phyloP scores from a whole-genome alignment of 1,139 yeast genomes.

The Taiozyma sp. region DNA sequence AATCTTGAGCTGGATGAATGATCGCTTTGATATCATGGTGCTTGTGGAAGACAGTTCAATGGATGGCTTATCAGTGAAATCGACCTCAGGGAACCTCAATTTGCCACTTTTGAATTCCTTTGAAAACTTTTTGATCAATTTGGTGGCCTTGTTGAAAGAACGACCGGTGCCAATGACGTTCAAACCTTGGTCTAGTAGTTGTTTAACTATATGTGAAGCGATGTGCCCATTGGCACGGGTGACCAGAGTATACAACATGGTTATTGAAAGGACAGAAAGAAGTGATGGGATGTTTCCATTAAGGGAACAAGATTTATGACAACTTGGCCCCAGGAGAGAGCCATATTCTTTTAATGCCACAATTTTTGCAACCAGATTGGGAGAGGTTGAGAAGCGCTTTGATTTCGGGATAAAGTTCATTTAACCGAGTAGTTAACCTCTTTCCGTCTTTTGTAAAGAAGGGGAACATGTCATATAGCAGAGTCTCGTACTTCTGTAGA shows the following conservation, averaged over 20 bases:
- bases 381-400: background rate
- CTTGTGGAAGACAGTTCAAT: conserved; percentile 31
- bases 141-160: conserved; percentile 34
- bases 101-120: conserved; percentile 23
- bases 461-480: too few relatives aligned
- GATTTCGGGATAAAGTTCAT: background rate
- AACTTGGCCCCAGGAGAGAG: background rate
- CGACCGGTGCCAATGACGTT: conserved; percentile 54
- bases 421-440: background rate
- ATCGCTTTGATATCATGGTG: conserved; percentile 30
- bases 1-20: conserved; percentile 39
- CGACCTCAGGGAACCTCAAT: conserved; percentile 33
- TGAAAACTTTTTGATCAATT: conserved; percentile 32
- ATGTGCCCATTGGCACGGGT: conserved; percentile 52
- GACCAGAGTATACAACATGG: conserved; percentile 29
- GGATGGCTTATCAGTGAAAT: conserved; percentile 30
- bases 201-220: conserved; percentile 38
- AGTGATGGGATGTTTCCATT: background rate
- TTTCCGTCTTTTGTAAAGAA: too few relatives aligned
- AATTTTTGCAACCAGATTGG: background rate
- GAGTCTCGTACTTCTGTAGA: too few relatives aligned
- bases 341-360: background rate
- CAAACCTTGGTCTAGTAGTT: conserved; percentile 31
- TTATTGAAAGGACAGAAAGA: too few relatives aligned
- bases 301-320: too few relatives aligned